Base-by-base conservation (phyloP, 1,284 basidiomycete genomes). In the Malassezia furfur region DNA sequence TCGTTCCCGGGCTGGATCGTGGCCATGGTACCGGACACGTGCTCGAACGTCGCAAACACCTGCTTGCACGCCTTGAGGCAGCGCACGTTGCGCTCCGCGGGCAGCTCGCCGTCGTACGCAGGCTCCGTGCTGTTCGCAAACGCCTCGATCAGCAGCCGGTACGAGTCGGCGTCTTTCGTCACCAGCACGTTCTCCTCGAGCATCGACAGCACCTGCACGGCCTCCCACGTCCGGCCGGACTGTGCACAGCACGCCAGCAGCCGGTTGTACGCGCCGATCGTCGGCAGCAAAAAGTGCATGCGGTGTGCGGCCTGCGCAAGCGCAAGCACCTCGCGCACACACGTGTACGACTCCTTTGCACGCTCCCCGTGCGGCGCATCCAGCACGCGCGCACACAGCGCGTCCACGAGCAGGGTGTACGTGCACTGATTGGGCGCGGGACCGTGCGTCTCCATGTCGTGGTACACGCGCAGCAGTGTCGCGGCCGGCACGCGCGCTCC, bases 331-430 rank as follows among this genome's bases (percentile, higher is more conserved):
- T 49, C 19, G 41, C 40, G n/a, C 32, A 30, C 36, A 36, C 30
- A 19, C 28, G 52, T 57, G 28, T 50, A 50, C 11, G 53, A 49
- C 22, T 80, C 76, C 3, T 88, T 80, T 5, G 25, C 10, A n/a
- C 32, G 17, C 17, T 45, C 28, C 7, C 8, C 14, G 14, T 15
- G 9, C 7, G 10, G 17, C n/a, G 17, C 17, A 66, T 91, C 87
- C 9, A 77, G 70, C 64, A 93, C 88, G 36, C 89, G 84, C 28
- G 80, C 77, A 21, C 83, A 82, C 54, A 94, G 80, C 0, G 83
- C 84, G 1, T 76, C 70, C 59, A 94, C 83, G 49, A 91, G 79
- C 34, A 77, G 2, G 14, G 34, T 50, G 45, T 41, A 50, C 25
- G 52, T 49, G 34, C 28, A 40, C 40, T 47, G 30, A 44, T 53